These are phyloP conservation scores for Nicotiana noctiflora DNA, from an alignment of 257 asterid genomes.

Conservation along the genomic window DNA sequence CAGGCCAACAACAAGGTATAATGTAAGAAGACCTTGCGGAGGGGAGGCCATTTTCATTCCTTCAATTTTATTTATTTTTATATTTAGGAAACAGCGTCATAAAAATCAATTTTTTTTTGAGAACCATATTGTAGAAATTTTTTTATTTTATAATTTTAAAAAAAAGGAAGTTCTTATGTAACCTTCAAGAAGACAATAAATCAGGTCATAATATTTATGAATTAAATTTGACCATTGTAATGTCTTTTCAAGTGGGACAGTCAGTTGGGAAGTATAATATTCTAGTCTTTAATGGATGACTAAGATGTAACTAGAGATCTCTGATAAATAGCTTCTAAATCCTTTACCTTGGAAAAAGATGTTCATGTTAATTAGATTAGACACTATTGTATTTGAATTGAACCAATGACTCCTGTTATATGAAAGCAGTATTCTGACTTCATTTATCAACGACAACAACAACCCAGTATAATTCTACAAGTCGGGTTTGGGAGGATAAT, in stretches of 20 bases:
- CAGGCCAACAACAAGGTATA: constrained; percentile 56
- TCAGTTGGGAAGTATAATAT: neutral
- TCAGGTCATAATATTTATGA: neutral
- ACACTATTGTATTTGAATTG: no score
- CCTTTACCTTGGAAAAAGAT: neutral
- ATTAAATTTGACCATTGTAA: neutral
- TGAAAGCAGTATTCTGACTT: no score
- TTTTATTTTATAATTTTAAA: no score
- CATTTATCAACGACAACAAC: no score
- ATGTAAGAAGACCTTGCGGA: neutral
- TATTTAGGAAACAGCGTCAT: neutral
- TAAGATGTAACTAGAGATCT: no score
- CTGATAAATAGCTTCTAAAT: neutral
- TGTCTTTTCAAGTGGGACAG: neutral
- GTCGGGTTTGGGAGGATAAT: no score
- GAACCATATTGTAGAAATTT: neutral
- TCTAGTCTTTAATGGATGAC: no score
- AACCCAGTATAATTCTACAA: no score
- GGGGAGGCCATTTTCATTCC: neutral
- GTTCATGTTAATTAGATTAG: no score
- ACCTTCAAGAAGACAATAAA: neutral
- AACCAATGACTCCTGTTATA: no score
- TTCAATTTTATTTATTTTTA: neutral
- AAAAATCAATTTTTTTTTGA: neutral
- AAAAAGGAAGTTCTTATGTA: neutral